A percentile compares a stretch with the other conserved stretches of the same genome.
Evolutionary conservation across 202 grass and related monocot species (phyloP).

Genomic region (Setaria viridis): DNA sequence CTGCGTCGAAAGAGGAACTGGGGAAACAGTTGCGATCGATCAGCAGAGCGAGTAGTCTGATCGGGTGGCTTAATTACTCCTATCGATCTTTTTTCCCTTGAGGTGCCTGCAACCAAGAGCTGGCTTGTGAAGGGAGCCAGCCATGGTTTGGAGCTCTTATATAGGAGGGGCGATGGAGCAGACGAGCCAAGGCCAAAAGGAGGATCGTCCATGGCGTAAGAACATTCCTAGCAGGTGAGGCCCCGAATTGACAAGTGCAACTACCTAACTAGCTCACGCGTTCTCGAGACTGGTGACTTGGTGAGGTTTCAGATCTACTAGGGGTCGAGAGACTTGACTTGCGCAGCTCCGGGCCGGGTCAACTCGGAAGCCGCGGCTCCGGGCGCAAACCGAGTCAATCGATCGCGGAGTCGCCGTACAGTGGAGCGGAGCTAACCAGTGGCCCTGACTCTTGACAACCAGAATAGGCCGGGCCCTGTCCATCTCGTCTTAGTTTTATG

Average conservation of each 20-base stretch:
- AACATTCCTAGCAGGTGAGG: neutral
- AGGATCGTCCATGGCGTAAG: neutral
- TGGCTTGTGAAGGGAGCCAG: neutral
- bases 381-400: neutral
- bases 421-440: too few species aligned
- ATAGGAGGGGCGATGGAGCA: neutral
- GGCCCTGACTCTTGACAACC: too few species aligned
- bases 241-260: neutral
- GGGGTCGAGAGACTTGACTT: neutral
- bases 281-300: neutral
- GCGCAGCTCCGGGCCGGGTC: neutral
- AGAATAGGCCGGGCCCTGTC: neutral
- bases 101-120: conserved; percentile 1
- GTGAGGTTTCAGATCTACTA: neutral
- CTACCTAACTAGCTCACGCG: neutral
- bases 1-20: neutral
- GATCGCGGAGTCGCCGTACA: too few species aligned
- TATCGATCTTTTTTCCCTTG: neutral
- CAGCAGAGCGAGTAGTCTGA: neutral
- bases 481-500: neutral
- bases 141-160: neutral
- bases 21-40: neutral
- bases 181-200: neutral
- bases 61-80: too few species aligned
- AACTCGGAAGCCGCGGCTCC: neutral